Evolutionary conservation across 257 asterid genomes (phyloP).

Genomic region (Fraxinus pennsylvanica): DNA sequence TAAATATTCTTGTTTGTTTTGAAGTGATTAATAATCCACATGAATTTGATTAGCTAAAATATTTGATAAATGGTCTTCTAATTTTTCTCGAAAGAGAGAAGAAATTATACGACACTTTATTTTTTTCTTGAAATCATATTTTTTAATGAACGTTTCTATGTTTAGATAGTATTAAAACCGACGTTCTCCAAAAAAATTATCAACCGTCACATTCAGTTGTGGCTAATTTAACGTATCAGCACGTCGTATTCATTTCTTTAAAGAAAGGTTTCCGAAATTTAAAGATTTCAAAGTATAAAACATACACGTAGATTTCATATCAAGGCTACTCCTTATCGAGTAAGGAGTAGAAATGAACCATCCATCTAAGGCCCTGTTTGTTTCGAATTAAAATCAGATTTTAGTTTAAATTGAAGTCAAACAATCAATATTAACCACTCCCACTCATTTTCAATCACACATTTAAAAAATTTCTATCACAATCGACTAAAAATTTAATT

Average conservation of each 20-base stretch:
- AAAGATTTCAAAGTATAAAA: neutral
- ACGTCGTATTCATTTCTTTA: neutral
- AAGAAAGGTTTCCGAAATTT: neutral
- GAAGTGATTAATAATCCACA: neutral
- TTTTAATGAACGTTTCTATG: neutral
- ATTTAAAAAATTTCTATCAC: too few relatives aligned
- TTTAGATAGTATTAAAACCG: neutral
- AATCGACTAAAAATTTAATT: too few relatives aligned
- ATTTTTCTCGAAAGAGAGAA: neutral
- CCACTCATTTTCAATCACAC: too few relatives aligned
- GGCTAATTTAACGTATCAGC: neutral
- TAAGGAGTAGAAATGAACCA: neutral
- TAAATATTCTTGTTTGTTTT: neutral
- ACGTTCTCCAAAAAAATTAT: neutral
- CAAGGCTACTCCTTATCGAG: neutral
- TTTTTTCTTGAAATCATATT: neutral
- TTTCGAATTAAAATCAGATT: too few relatives aligned
- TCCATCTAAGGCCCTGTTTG: neutral
- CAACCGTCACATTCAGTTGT: neutral
- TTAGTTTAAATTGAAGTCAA: too few relatives aligned
- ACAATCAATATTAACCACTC: too few relatives aligned
- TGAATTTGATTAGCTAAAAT: neutral
- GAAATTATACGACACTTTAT: neutral
- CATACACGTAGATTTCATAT: too few relatives aligned
- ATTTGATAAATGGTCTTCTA: neutral